Conservation (phyloP, 148 eudicot species). For the Hydrangea macrophylla region DNA sequence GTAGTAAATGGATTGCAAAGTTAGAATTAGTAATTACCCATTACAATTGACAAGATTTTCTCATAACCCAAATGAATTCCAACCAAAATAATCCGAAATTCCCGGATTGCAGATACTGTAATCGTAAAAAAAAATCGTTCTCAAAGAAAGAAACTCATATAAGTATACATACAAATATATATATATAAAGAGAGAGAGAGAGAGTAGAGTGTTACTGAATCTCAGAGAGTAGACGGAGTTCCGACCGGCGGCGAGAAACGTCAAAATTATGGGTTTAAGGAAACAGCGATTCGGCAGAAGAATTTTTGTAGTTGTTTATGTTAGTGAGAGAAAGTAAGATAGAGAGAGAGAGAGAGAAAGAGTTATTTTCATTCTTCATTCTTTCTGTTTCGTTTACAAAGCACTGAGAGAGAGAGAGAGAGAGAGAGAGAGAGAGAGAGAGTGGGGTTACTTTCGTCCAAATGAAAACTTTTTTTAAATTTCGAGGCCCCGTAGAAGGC, state of each 20-base stretch:
- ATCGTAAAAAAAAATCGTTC: not conserved
- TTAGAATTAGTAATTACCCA: not conserved
- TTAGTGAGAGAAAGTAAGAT: not conserved
- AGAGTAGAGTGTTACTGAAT: not conserved
- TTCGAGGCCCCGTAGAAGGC: slow-evolving; percentile 23
- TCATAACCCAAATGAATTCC: not conserved
- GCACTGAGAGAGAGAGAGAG: not conserved
- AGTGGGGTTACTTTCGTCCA: slow-evolving; percentile 15
- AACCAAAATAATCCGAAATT: not conserved
- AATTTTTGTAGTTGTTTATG: not conserved
- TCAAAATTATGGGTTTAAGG: not conserved
- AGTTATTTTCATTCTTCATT: too few relatives aligned
- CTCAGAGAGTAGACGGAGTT: not conserved
- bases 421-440: not conserved
- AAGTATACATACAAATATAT: not conserved
- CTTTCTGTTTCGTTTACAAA: too few relatives aligned
- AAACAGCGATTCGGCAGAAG: not conserved
- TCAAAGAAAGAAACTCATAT: not conserved
- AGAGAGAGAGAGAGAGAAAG: not conserved
- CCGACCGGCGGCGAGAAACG: not conserved
- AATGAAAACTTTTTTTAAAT: slow-evolving; percentile 13
- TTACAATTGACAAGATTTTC: not conserved
- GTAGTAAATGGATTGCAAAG: too few relatives aligned
- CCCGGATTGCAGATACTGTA: not conserved
- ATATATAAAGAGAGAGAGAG: not conserved